Evolutionary conservation across 2,329 filamentous ascomycete genomes (phyloP).

Genomic region (Bipolaris cookei): DNA sequence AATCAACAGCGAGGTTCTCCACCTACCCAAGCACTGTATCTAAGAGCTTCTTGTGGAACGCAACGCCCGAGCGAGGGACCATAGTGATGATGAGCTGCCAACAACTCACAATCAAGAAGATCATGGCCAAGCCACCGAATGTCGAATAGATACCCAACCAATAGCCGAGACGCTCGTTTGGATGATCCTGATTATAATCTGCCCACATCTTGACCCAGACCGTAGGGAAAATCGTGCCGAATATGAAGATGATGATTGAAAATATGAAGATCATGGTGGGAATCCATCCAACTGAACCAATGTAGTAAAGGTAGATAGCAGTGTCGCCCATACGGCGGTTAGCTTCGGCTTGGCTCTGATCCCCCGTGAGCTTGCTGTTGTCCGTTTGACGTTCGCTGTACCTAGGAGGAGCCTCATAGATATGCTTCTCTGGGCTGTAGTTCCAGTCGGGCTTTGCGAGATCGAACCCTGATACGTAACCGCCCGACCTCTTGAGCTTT

Average conservation of each 20-base stretch:
- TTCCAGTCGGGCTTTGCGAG: slow-evolving; percentile 41
- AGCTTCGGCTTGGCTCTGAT: slow-evolving; percentile 40
- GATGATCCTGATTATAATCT: slow-evolving; percentile 49
- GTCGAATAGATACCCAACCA: slow-evolving; percentile 44
- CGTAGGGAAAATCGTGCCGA: slow-evolving; percentile 42
- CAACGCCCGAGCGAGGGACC: slow-evolving; percentile 60
- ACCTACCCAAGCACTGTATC: slow-evolving; percentile 56
- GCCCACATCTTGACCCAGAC: slow-evolving; percentile 60
- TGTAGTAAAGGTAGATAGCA: slow-evolving; percentile 45
- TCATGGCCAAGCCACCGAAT: slow-evolving; percentile 35
- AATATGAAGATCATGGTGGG: slow-evolving; percentile 40
- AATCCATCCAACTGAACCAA: slow-evolving; percentile 40
- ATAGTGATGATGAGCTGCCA: slow-evolving; percentile 60
- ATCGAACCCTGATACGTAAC: slow-evolving; percentile 47
- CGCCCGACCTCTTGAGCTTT: slow-evolving; percentile 40
- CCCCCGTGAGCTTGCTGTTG: slow-evolving; percentile 33
- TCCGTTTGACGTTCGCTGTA: slow-evolving; percentile 34
- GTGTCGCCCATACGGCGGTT: slow-evolving; percentile 43
- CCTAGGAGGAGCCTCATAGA: slow-evolving; percentile 40
- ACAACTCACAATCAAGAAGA: slow-evolving; percentile 40
- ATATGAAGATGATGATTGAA: slow-evolving; percentile 44
- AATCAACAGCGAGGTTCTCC: neutral
- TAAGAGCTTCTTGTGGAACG: slow-evolving; percentile 57
- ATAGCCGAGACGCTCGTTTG: slow-evolving; percentile 47
- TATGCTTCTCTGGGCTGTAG: slow-evolving; percentile 37